Evolutionary conservation across 2,329 filamentous ascomycete genomes (phyloP).

Genomic region (Colletotrichum sp.): DNA sequence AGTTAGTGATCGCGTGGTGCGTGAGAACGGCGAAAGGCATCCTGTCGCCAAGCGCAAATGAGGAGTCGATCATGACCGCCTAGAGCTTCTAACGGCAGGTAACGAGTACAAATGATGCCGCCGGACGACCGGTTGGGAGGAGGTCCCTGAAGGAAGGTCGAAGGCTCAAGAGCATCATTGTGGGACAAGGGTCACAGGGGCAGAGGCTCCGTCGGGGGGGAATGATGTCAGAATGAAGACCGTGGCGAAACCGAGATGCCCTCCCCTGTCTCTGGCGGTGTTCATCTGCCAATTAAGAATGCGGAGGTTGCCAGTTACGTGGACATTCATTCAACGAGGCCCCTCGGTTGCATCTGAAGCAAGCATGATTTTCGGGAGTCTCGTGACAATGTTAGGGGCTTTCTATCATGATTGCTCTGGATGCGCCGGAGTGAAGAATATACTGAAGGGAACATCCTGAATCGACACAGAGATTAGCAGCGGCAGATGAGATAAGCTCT

Average conservation of each 20-base stretch:
- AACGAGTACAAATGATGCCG: background rate
- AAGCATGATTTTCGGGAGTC: background rate
- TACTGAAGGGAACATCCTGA: background rate
- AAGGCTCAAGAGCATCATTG: background rate
- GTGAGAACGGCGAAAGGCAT: background rate
- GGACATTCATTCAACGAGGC: background rate
- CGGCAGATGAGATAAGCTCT: background rate
- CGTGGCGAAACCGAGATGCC: background rate
- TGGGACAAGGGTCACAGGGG: background rate
- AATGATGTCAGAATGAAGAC: conserved; percentile 18
- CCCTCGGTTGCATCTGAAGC: background rate
- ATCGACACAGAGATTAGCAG: background rate
- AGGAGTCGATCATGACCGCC: background rate
- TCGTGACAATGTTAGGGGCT: background rate
- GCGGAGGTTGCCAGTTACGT: background rate
- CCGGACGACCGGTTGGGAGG: background rate
- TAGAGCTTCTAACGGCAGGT: background rate
- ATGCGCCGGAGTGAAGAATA: background rate
- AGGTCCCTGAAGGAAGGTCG: background rate
- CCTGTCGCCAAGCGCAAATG: background rate
- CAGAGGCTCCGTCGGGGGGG: background rate
- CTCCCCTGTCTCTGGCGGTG: background rate
- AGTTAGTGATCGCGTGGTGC: background rate
- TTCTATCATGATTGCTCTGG: background rate
- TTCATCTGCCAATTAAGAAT: background rate